phyloP scores from a whole-genome alignment of 768 basidiomycete species.

The Wakefieldia striispora region DNA sequence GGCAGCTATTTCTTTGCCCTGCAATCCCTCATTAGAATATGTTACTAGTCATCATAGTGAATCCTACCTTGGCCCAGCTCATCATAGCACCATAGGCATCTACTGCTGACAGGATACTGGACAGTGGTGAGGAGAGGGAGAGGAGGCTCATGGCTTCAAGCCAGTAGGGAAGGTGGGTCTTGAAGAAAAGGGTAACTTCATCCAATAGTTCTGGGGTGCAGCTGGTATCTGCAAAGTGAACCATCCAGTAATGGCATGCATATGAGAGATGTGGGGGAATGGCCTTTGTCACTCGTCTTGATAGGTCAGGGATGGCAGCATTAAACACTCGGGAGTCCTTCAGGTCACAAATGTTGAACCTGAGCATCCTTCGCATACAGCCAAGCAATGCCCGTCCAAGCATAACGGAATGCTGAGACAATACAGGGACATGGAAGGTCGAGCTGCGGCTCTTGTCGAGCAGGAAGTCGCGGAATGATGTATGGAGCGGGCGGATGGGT shows the following conservation, averaged over 20 bases:
- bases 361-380: background rate
- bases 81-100: background rate
- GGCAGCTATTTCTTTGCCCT: background rate
- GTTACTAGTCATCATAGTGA: background rate
- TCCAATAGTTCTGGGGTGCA: background rate
- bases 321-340: background rate
- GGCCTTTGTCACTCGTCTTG: background rate
- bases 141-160: constrained; percentile 1
- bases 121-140: background rate
- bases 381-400: background rate
- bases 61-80: background rate
- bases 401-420: too few relatives aligned
- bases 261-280: background rate
- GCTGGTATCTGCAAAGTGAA: background rate
- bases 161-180: background rate
- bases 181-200: background rate
- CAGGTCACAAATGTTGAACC: background rate
- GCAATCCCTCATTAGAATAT: background rate
- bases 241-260: background rate
- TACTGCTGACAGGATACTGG: background rate
- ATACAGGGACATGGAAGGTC: background rate
- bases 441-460: background rate
- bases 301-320: background rate
- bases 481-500: background rate
- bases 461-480: background rate